Evolutionary conservation across 1,139 yeast species (phyloP), one percentile per base, ranked within the genome.

Genomic region (Kodamaea fungicola): DNA sequence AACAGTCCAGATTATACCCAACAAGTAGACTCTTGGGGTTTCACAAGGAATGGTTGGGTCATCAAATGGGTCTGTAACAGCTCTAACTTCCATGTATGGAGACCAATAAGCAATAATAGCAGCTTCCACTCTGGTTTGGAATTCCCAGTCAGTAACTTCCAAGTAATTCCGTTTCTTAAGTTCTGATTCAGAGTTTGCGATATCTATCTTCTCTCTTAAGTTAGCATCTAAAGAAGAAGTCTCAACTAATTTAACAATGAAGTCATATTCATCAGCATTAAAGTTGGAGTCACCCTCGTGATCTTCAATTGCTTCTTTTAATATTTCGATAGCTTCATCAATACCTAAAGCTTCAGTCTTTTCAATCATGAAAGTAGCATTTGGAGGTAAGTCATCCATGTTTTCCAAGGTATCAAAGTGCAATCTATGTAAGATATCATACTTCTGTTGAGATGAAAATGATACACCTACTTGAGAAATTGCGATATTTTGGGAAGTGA

Each of bases 31-130:
- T 52, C 85, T 67, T 32, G 75, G 46, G 2, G 85, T 78, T 54
- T 80, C 86, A 43, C 69, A 64, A 5, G 76, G 73, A 25, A 65
- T 55, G 2, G 48, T 50, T 2, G 72, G 71, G 46, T 78, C 80
- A 50, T 78, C 83, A 32, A 55, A 57, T 12, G 80, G 76, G 35
- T 70, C 72, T 22, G 79, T 64, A 23, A 77, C 74, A 7, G 85
- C 67, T 44, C 87, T 65, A 6, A 80, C 83, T 54, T 80, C 85
- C 3, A 82, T 76, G 52, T 80, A 80, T 1, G 84, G 83, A 1
- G 83, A 78, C 53, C 71, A 74, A 51, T 63, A 78, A 33, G 72
- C 63, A 36, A 74, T 58, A 34, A 79, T 36, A 2, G 48, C 46
- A 10, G 55, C 56, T 28, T 52, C 55, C 16, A 44, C 26, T 16